phyloP scores from a whole-genome alignment of 2,329 filamentous ascomycete genomes.

The Trichoderma atrobrunneum region DNA sequence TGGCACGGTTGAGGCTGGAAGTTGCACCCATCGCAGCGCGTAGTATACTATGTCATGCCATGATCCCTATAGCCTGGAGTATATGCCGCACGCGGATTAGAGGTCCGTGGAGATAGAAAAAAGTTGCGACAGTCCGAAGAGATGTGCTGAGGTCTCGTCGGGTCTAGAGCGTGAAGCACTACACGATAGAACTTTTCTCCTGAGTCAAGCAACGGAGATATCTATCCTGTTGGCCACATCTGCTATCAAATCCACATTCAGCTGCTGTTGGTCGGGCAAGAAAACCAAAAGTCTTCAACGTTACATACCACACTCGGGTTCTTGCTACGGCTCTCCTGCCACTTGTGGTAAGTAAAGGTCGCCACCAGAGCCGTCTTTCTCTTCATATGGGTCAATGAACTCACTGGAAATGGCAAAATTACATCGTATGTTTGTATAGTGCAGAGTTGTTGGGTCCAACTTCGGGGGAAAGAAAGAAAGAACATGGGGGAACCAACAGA shows the following conservation, averaged over 20 bases:
- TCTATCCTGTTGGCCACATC: not conserved
- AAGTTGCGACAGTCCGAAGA: not conserved
- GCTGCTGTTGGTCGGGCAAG: not conserved
- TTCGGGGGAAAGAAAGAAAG: too few species aligned
- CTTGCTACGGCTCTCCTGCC: not conserved
- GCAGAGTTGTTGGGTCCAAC: not conserved
- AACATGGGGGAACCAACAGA: not conserved
- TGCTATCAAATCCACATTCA: not conserved
- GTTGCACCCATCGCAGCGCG: not conserved
- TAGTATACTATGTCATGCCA: not conserved
- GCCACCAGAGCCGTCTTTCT: not conserved
- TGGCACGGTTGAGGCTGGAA: not conserved
- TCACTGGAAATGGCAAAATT: not conserved
- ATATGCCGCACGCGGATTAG: not conserved
- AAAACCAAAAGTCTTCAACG: not conserved
- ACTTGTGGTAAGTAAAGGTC: not conserved
- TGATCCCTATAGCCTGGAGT: not conserved
- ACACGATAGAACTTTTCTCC: too few species aligned
- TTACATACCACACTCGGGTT: not conserved
- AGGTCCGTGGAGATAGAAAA: not conserved
- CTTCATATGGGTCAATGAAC: not conserved
- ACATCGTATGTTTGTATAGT: not conserved
- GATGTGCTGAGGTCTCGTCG: not conserved
- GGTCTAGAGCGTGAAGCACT: too few species aligned
- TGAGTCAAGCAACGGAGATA: not conserved